Conservation (phyloP, 2,329 filamentous ascomycete genomes). For the Alternaria tenuissima region DNA sequence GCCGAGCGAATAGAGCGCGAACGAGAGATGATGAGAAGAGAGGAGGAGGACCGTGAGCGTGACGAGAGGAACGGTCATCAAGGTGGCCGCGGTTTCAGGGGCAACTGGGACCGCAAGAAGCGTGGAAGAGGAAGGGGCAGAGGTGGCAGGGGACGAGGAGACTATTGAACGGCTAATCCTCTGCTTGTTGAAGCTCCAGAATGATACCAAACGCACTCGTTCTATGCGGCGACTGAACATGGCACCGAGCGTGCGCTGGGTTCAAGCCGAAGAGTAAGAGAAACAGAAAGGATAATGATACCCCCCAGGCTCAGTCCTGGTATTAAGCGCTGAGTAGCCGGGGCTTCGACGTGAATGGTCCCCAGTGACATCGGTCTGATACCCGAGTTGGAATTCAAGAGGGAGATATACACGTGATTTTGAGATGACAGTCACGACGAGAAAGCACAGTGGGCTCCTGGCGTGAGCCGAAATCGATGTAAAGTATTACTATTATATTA, state of each 20-base stretch:
- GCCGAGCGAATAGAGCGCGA: slow-evolving; percentile 61
- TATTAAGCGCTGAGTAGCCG: not conserved
- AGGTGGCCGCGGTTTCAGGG: slow-evolving; percentile 42
- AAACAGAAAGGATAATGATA: not conserved
- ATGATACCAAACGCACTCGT: not conserved
- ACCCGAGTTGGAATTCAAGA: not conserved
- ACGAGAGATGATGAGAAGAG: slow-evolving; percentile 55
- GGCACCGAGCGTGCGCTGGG: not conserved
- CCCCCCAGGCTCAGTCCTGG: not conserved
- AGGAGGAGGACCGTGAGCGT: slow-evolving; percentile 51
- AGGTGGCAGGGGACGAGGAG: slow-evolving; percentile 32
- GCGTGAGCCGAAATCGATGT: not conserved
- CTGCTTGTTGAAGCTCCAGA: not conserved
- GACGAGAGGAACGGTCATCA: slow-evolving; percentile 46
- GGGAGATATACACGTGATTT: not conserved
- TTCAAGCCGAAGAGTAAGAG: not conserved
- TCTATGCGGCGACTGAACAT: not conserved
- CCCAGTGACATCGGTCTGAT: not conserved
- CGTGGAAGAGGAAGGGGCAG: slow-evolving; percentile 37
- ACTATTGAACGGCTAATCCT: slow-evolving; percentile 15
- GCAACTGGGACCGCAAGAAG: slow-evolving; percentile 48
- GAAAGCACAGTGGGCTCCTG: not conserved
- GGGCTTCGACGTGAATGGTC: not conserved
- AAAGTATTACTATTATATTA: not conserved
- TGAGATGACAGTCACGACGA: fast-evolving